A percentile compares a stretch with the other conserved stretches of the same genome.
Conservation (phyloP, 2,329 filamentous ascomycete genomes). For the Paecilomyces dactylethromorphus region DNA sequence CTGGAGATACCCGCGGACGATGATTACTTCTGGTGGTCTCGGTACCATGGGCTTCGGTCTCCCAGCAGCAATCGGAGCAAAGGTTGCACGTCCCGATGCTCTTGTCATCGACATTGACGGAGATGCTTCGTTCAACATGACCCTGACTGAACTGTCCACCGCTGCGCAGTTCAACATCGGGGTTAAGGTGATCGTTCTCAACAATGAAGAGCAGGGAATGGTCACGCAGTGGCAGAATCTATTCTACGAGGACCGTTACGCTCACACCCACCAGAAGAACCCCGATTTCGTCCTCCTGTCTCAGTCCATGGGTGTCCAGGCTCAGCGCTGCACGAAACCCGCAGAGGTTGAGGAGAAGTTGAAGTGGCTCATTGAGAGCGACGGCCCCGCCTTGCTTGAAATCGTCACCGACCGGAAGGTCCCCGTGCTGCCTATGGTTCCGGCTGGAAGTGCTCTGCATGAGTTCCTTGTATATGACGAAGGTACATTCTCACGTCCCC, state of each 20-base stretch:
- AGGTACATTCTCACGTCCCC: slow-evolving; percentile 46
- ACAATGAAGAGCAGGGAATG: slow-evolving; percentile 98
- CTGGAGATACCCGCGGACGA: slow-evolving; percentile 83
- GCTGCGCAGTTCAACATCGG: slow-evolving; percentile 94
- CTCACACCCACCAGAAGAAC: slow-evolving; percentile 90
- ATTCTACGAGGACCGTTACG: slow-evolving; percentile 89
- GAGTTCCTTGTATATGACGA: slow-evolving; percentile 89
- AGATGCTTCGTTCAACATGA: slow-evolving; percentile 99
- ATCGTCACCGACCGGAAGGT: slow-evolving; percentile 74
- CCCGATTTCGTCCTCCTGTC: slow-evolving; percentile 93
- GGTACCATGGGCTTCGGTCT: slow-evolving; percentile 96
- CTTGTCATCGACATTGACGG: slow-evolving; percentile 95
- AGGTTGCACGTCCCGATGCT: slow-evolving; percentile 74
- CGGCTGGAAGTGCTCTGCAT: slow-evolving; percentile 75
- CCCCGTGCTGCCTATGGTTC: slow-evolving; percentile 96
- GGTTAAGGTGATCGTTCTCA: slow-evolving; percentile 88
- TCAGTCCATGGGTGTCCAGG: slow-evolving; percentile 83
- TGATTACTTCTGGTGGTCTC: slow-evolving; percentile 94
- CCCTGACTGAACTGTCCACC: slow-evolving; percentile 86
- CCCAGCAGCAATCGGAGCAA: slow-evolving; percentile 89
- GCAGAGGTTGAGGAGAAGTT: slow-evolving; percentile 71
- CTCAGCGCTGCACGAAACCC: slow-evolving; percentile 63
- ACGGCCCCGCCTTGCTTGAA: slow-evolving; percentile 90
- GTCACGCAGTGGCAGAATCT: slow-evolving; percentile 98
- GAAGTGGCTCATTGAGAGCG: slow-evolving; percentile 79